Base-by-base conservation (phyloP, 805 yeast genomes). In the Saturnispora zaruensis region DNA sequence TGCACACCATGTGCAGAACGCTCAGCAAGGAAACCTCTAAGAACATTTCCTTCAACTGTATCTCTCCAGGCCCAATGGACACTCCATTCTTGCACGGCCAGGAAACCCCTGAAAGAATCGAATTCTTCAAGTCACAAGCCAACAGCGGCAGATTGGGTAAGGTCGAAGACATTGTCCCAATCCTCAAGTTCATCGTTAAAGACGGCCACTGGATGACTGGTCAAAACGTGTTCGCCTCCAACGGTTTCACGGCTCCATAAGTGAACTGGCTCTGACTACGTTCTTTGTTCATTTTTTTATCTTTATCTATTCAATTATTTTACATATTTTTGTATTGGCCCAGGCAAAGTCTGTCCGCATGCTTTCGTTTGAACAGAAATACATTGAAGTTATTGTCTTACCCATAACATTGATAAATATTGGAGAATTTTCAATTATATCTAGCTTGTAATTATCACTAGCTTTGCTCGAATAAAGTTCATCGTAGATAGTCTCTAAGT, bases 161-260 rank as follows among this genome's bases (percentile, higher is more conserved):
- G 57, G 68, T 74, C 49, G 66, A 66, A 41, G 87, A 82, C 57
- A 81, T 82, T 60, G 84, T 77, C 49, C 87, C 87, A 53, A 76
- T 79, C 48, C 62, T 81, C 51, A 66, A 75, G 54, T 79, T 81
- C 62, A 69, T 81, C 62, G 82, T 72, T 33, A 74, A 81, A 46
- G 83, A 79, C 54, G 87, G 87, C 51, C 72, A 71, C 58, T 82
- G 87, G 86, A 75, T 81, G 61, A 79, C 79, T 44, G 87, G 87
- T 46, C 88, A 82, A 65, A 81, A 84, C 55, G 67, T 81, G 49
- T 81, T 70, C 55, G 81, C 82, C 46, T 72, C 74, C 44, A 84
- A 84, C 55, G 86, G 85, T 5, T 79, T 79, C 65, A 78, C 84
- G 52, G 83, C 86, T 45, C 82, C 76, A 40, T 41, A 41, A 41